Evolutionary conservation across 164 flowering plant genomes (phyloP).

Genomic region (Litsea cubeba): DNA sequence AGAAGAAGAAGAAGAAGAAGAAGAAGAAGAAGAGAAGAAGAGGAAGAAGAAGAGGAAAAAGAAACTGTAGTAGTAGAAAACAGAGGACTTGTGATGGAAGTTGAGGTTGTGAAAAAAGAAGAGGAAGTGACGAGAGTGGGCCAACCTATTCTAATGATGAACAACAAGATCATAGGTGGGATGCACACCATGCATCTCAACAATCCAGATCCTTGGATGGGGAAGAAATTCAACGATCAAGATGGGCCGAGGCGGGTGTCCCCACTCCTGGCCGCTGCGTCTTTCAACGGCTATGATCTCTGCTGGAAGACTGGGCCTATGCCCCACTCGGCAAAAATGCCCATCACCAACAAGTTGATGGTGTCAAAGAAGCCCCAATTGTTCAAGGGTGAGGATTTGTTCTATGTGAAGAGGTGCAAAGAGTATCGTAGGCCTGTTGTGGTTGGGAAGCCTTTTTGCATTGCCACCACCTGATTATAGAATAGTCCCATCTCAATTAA

Average conservation of each 20-base stretch:
- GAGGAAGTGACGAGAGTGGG: constrained; percentile 31
- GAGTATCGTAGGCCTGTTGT: constrained; percentile 42
- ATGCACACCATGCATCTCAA: constrained; percentile 13
- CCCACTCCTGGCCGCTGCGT: neutral
- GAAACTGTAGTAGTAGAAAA: neutral
- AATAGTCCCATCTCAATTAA: neutral
- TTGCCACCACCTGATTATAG: constrained; percentile 56
- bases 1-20: constrained; percentile 7
- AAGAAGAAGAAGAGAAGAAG: constrained; percentile 8
- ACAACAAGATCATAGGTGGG: constrained; percentile 33
- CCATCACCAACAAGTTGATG: constrained; percentile 3
- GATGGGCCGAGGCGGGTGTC: constrained; percentile 7
- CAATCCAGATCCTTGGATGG: constrained; percentile 17
- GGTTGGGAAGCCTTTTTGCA: constrained; percentile 62
- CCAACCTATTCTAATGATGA: constrained; percentile 36
- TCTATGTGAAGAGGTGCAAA: constrained; percentile 37
- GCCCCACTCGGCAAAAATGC: neutral
- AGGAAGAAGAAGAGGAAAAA: constrained; percentile 8
- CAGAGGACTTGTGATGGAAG: constrained; percentile 1
- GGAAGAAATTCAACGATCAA: constrained; percentile 8
- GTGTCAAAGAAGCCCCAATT: neutral
- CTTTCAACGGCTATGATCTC: constrained; percentile 55
- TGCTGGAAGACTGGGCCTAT: constrained; percentile 39
- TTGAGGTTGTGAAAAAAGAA: neutral
- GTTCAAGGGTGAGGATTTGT: constrained; percentile 7